phyloP scores from a whole-genome alignment of 2,329 filamentous ascomycete species.

The Ceratocystis colombiana region DNA sequence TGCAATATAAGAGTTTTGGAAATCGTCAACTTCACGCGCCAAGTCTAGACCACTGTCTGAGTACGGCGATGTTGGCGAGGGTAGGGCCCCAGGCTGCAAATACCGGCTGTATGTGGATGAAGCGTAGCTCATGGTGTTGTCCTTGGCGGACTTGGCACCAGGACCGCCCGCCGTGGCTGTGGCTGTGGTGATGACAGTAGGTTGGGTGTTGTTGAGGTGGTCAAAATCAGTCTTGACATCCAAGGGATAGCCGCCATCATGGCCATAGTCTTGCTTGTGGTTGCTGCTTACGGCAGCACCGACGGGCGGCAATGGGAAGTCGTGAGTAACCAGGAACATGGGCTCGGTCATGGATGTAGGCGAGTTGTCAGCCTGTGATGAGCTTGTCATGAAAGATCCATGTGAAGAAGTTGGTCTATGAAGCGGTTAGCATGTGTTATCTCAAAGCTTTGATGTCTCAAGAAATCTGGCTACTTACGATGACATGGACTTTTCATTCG shows the following conservation, averaged over 20 bases:
- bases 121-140: slow-evolving; percentile 24
- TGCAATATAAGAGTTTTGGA: slow-evolving; percentile 37
- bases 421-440: slow-evolving; percentile 28
- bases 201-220: neutral
- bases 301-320: slow-evolving; percentile 25
- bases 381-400: slow-evolving; percentile 27
- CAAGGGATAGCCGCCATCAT: neutral
- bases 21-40: slow-evolving; percentile 40
- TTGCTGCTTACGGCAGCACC: slow-evolving; percentile 21
- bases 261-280: slow-evolving; percentile 1
- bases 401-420: slow-evolving; percentile 29
- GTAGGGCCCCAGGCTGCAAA: slow-evolving; percentile 22
- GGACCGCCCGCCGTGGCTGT: slow-evolving; percentile 16
- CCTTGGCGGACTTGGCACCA: slow-evolving; percentile 6
- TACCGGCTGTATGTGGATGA: slow-evolving; percentile 24
- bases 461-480: slow-evolving; percentile 16
- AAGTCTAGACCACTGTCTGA: slow-evolving; percentile 32
- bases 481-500: neutral
- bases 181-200: slow-evolving; percentile 24
- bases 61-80: slow-evolving; percentile 26
- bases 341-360: slow-evolving; percentile 27
- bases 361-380: slow-evolving; percentile 28
- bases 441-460: too few species aligned
- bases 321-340: slow-evolving; percentile 25
- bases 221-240: neutral